phyloP scores from a whole-genome alignment of 345 rosid species.

The Punica granatum region DNA sequence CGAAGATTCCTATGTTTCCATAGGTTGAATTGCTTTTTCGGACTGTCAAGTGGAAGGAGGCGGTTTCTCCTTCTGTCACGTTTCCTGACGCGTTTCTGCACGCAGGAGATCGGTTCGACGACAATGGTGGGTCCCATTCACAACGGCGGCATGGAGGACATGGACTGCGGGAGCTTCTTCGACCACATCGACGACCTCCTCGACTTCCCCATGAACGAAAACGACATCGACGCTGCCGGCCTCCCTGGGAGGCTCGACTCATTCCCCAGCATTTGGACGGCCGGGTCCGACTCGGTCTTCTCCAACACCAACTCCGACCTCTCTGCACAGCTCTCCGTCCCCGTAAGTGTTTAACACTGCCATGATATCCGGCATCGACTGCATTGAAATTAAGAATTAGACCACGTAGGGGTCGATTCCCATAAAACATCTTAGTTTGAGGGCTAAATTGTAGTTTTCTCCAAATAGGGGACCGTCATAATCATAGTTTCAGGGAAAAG shows the following conservation, averaged over 20 bases:
- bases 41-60: no score
- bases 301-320: slow-evolving; percentile 56
- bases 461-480: background rate
- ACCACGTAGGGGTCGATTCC: background rate
- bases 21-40: no score
- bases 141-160: slow-evolving; percentile 68
- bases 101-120: no score
- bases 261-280: slow-evolving; percentile 64
- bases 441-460: background rate
- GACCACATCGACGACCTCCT: slow-evolving; percentile 92
- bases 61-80: no score
- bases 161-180: slow-evolving; percentile 91
- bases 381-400: background rate
- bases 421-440: background rate
- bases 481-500: background rate
- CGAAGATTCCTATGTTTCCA: no score
- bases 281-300: slow-evolving; percentile 58
- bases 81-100: no score
- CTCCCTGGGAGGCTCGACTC: slow-evolving; percentile 28
- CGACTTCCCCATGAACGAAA: slow-evolving; percentile 73
- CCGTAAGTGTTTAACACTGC: slow-evolving; percentile 36
- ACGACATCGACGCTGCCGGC: slow-evolving; percentile 25
- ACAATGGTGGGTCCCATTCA: background rate
- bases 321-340: slow-evolving; percentile 85
- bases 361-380: background rate